Evolutionary conservation across 306 rosid species (phyloP), one percentile per base, ranked within the genome.

Genomic region (Pueraria montana): DNA sequence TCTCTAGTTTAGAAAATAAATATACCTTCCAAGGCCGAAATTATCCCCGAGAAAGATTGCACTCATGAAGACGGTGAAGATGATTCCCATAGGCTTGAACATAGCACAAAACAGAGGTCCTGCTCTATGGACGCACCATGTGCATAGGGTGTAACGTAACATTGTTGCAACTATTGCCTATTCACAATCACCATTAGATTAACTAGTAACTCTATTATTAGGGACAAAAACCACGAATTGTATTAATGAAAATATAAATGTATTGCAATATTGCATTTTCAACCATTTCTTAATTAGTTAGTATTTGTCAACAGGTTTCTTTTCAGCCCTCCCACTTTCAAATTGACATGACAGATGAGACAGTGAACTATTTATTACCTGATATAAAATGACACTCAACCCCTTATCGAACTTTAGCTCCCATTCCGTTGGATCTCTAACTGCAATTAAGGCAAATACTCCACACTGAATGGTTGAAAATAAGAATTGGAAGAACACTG

Each of bases 21-120:
- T n/a, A n/a, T 80, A 91, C 94, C 92, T 87, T 83, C 94, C 94
- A 63, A 87, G 80, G 34, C 71, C 53, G 64, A 87, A 56, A 34
- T 74, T 72, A 46, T 91, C 91, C 8, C 91, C 87, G 2, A 88
- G 87, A 66, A 90, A 86, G 24, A 83, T 27, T 13, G 82, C 63
- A 73, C 84, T 83, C 81, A 85, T 78, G 23, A 84, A 6, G 64
- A 82, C 84, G 0, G 91, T 76, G 79, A 87, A 85, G 23, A 89
- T 34, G 18, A 91, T 89, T 64, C 71, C 90, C 2, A 84, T 1
- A 10, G 91, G 94, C 56, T 87, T 89, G 87, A 91, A 91, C 89
- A 91, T 87, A 7, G 89, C 64, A 80, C 87, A 87, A 34, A 79
- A 88, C 1, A 85, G 64, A 14, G 91, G 87, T 69, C 89, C 94